phyloP scores from a whole-genome alignment of 768 basidiomycete species.

The Leucogyrophana mollusca region DNA sequence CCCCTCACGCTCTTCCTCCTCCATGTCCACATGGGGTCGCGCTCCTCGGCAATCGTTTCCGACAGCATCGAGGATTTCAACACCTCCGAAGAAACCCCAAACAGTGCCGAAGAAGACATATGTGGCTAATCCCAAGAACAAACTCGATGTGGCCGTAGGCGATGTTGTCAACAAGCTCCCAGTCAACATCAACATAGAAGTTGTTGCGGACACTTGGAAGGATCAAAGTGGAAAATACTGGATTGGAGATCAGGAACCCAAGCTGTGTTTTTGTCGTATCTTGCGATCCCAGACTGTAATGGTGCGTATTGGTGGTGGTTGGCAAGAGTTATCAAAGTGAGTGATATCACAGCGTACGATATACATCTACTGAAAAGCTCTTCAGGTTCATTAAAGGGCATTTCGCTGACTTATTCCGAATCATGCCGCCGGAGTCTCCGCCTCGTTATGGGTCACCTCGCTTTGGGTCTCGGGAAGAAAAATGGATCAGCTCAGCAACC shows the following conservation, averaged over 20 bases:
- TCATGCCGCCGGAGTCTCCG: constrained; percentile 63
- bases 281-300: constrained; percentile 90
- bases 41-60: constrained; percentile 65
- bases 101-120: constrained; percentile 61
- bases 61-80: constrained; percentile 38
- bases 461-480: constrained; percentile 55
- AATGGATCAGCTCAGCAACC: constrained; percentile 81
- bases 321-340: constrained; percentile 88
- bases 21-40: constrained; percentile 64
- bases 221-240: constrained; percentile 95
- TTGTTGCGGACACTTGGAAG: constrained; percentile 82
- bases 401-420: constrained; percentile 79
- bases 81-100: constrained; percentile 44
- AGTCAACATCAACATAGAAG: constrained; percentile 79
- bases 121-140: constrained; percentile 84
- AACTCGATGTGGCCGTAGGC: constrained; percentile 90
- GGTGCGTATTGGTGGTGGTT: constrained; percentile 95
- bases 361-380: constrained; percentile 8
- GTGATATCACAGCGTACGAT: constrained; percentile 22
- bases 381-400: constrained; percentile 82
- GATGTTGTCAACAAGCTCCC: constrained; percentile 88
- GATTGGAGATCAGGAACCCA: constrained; percentile 91
- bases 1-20: constrained; percentile 40
- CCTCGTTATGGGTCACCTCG: constrained; percentile 42
- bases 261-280: constrained; percentile 89